Evolutionary conservation across 352 stramenopile genomes (phyloP).

Genomic region (Pythium plurisporium): DNA sequence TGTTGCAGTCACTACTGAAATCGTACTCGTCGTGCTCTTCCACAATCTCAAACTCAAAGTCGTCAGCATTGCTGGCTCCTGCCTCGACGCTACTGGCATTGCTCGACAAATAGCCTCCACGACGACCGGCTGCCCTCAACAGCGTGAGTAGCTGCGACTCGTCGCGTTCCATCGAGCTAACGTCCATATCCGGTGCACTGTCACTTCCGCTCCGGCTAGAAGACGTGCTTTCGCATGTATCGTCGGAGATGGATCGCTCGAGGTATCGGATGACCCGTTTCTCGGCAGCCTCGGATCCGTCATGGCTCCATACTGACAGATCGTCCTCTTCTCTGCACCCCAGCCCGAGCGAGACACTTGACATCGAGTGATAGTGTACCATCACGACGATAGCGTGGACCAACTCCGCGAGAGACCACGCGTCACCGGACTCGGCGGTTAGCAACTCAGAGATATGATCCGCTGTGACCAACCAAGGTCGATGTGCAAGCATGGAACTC

Average conservation of each 20-base stretch:
- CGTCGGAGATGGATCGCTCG: too few species aligned
- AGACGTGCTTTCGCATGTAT: too few species aligned
- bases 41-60: slow-evolving; percentile 47
- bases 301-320: slow-evolving; percentile 51
- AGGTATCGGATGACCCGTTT: slow-evolving; percentile 19
- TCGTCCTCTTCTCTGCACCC: slow-evolving; percentile 77
- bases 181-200: slow-evolving; percentile 48
- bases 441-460: slow-evolving; percentile 74
- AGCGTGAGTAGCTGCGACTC: slow-evolving; percentile 65
- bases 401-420: slow-evolving; percentile 84
- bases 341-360: slow-evolving; percentile 70
- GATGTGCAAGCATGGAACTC: slow-evolving; percentile 74
- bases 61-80: slow-evolving; percentile 29
- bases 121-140: too few species aligned
- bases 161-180: slow-evolving; percentile 71
- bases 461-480: slow-evolving; percentile 75
- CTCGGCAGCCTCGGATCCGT: slow-evolving; percentile 30
- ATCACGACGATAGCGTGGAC: slow-evolving; percentile 85
- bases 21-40: slow-evolving; percentile 3
- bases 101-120: too few species aligned
- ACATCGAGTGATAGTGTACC: slow-evolving; percentile 80
- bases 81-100: background rate
- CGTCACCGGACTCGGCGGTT: slow-evolving; percentile 60
- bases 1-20: background rate
- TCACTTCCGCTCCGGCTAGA: slow-evolving; percentile 54